phyloP scores from a whole-genome alignment of 495 filamentous ascomycete species.

The Glutinoglossum americanum region DNA sequence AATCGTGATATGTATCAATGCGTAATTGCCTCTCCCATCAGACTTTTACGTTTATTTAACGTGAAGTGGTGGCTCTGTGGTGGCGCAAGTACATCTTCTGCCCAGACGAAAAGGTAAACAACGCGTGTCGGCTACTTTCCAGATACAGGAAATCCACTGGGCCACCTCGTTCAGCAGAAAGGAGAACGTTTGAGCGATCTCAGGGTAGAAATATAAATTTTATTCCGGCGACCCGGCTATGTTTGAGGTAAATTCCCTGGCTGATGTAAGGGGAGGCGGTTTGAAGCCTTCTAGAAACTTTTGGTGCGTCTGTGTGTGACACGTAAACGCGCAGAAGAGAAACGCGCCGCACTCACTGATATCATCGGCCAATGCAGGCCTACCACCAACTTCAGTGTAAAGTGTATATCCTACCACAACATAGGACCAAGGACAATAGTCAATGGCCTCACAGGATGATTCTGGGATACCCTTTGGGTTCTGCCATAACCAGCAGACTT shows the following conservation, averaged over 20 bases:
- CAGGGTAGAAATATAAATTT: neutral
- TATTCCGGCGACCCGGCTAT: neutral
- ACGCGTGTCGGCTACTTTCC: neutral
- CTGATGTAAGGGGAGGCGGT: neutral
- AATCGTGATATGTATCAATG: neutral
- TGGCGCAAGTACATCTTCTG: neutral
- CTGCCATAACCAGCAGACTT: constrained; percentile 33
- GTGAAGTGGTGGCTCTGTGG: neutral
- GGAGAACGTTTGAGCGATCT: neutral
- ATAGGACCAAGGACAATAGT: constrained; percentile 10
- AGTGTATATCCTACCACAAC: neutral
- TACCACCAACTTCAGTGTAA: too few species aligned
- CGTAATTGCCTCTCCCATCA: neutral
- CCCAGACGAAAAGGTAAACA: neutral
- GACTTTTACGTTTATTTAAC: neutral
- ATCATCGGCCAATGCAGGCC: too few species aligned
- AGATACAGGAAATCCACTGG: neutral
- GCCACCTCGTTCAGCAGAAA: neutral
- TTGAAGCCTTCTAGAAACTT: neutral
- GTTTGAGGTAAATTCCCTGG: neutral
- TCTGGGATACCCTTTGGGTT: constrained; percentile 41
- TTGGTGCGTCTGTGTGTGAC: neutral
- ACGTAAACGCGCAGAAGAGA: neutral
- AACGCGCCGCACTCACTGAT: too few species aligned
- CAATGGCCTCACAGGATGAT: constrained; percentile 36